Evolutionary conservation across 225 moss, liverwort and hornwort species (phyloP), one percentile per base, ranked within the genome.

Genomic region (Asterella californica): DNA sequence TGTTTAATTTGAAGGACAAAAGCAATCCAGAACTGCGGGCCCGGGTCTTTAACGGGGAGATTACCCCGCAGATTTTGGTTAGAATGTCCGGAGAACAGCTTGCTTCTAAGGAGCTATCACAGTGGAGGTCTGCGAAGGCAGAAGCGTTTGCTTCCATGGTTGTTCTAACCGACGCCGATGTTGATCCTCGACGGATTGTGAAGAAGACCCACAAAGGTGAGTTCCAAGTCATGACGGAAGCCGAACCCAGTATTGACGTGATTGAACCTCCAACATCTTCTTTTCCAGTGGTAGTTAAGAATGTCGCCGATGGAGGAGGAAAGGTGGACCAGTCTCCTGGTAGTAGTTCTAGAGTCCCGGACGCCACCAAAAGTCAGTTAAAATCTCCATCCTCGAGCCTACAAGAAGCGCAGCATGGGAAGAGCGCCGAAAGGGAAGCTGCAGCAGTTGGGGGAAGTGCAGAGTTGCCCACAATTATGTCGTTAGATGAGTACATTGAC

Each of bases 161-260:
- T 70, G 96, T 96, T 78, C 89, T 96, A 27, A 96, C 91, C 53
- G 94, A 96, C 87, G 91, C 94, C 54, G 96, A 96, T 75, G 78
- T 89, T 6, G 92, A 86, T 75, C 84, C 91, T n/a, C 88, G 92
- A 79, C 89, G 90, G 82, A 90, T 96, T 64, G 90, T 94, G n/a
- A 96, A 96, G 85, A 96, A 96, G 83, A 96, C 96, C 24, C 94
- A 94, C 79, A 96, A 96, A 81, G 96, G 96, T 79, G 96, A 96
- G 82, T 91, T 94, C 87, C 86, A 90, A 65, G 69, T 75, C 10
- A 84, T 78, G 64, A 84, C 82, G 21, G 84, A 87, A 33, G 63
- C 45, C 27, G 79, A 71, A 42, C 81, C 79, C 42, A 87, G 86
- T 83, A 84, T 86, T 67, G 89, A 96, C 79, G 88, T 48, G 53